phyloP scores from a whole-genome alignment of 1,284 basidiomycete species.

The Pascua guehoae region DNA sequence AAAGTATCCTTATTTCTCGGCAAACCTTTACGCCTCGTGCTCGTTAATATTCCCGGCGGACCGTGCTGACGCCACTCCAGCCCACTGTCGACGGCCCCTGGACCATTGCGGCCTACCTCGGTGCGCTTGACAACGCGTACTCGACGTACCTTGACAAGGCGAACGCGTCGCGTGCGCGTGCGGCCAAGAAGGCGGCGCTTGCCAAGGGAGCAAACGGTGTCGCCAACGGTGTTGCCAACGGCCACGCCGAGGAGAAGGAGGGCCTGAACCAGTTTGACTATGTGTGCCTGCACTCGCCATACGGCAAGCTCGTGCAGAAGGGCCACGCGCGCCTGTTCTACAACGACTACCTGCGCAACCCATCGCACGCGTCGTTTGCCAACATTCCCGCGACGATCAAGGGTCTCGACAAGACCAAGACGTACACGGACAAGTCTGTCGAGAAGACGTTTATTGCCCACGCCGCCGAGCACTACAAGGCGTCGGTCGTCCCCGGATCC shows the following conservation, averaged over 20 bases:
- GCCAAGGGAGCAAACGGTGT: conserved; percentile 29
- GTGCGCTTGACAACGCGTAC: conserved; percentile 89
- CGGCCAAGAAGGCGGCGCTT: conserved; percentile 41
- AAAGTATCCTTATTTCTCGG: too few species aligned
- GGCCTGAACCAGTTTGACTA: conserved; percentile 81
- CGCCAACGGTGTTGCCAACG: conserved; percentile 33
- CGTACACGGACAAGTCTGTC: conserved; percentile 86
- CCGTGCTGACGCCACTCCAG: conserved; percentile 48
- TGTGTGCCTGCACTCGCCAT: conserved; percentile 88
- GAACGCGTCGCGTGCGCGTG: conserved; percentile 55
- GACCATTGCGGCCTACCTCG: conserved; percentile 91
- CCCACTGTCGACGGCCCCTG: conserved; percentile 96
- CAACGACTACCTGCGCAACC: conserved; percentile 78
- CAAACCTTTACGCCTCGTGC: too few species aligned
- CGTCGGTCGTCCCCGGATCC: conserved; percentile 71
- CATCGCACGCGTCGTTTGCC: conserved; percentile 69
- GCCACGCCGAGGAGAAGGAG: conserved; percentile 30
- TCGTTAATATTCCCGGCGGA: too few species aligned
- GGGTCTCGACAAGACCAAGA: conserved; percentile 63
- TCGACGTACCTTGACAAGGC: conserved; percentile 79
- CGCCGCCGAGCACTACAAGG: conserved; percentile 67
- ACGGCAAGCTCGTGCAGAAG: conserved; percentile 98
- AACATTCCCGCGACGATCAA: conserved; percentile 68
- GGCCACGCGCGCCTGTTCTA: conserved; percentile 79
- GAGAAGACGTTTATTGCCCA: conserved; percentile 86